Evolutionary conservation across 179 eudicot genomes (phyloP).

Genomic region (Vitellaria paradoxa): DNA sequence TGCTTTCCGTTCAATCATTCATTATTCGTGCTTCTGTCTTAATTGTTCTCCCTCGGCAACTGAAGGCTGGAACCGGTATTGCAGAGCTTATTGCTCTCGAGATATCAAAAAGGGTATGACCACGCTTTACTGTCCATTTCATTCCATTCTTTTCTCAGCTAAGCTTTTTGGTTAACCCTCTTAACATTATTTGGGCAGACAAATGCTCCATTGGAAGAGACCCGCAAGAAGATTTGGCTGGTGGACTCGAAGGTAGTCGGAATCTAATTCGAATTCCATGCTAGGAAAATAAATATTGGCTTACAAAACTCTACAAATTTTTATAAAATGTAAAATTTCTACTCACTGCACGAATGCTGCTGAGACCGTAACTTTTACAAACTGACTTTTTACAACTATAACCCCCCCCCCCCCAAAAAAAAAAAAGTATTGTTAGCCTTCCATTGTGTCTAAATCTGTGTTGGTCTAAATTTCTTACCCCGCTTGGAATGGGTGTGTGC

Average conservation of each 20-base stretch:
- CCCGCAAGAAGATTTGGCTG: constrained; percentile 73
- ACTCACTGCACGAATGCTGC: too few species aligned
- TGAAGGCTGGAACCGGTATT: constrained; percentile 49
- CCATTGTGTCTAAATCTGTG: not conserved
- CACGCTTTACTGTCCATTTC: not conserved
- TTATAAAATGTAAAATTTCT: too few species aligned
- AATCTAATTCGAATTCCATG: not conserved
- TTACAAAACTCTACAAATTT: too few species aligned
- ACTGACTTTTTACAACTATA: too few species aligned
- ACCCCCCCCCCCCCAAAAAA: too few species aligned
- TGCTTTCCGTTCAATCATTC: not conserved
- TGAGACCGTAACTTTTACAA: too few species aligned
- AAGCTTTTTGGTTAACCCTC: not conserved
- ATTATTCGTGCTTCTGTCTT: not conserved
- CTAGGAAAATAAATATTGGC: too few species aligned
- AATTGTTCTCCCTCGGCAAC: constrained; percentile 3
- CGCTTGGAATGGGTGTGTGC: not conserved
- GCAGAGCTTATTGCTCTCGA: constrained; percentile 49
- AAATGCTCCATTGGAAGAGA: constrained; percentile 45
- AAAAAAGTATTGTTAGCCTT: not conserved
- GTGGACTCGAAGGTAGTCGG: constrained; percentile 60
- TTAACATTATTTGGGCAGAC: constrained; percentile 12
- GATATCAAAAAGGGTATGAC: constrained; percentile 58
- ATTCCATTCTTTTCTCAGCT: not conserved
- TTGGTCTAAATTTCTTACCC: too few species aligned